These are phyloP conservation scores for Pythium pyrilobum DNA, from an alignment of 352 stramenopile species.

Conservation along the genomic window DNA sequence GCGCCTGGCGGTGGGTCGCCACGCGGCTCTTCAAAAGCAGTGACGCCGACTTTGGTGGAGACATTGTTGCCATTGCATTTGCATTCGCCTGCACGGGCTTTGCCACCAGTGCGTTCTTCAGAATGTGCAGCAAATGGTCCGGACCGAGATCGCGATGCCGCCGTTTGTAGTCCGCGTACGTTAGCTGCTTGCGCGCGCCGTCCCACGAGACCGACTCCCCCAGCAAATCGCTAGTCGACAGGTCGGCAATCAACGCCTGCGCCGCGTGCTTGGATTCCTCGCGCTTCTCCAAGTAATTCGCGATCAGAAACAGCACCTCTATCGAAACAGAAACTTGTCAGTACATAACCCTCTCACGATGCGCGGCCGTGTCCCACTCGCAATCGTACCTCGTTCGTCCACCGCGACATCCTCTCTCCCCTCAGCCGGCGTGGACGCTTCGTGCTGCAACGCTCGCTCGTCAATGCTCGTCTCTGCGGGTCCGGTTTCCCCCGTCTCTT, in stretches of 20 bases:
- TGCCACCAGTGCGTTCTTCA: constrained; percentile 19
- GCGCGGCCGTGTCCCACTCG: neutral
- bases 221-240: constrained; percentile 55
- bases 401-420: neutral
- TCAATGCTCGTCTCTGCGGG: neutral
- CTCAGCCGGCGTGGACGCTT: neutral
- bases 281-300: constrained; percentile 73
- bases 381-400: constrained; percentile 13
- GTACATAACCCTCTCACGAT: neutral
- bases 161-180: constrained; percentile 73
- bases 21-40: constrained; percentile 54
- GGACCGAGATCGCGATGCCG: constrained; percentile 67
- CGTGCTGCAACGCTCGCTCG: neutral
- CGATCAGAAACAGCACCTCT: constrained; percentile 85
- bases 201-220: constrained; percentile 58
- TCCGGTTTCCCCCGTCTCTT: neutral
- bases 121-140: constrained; percentile 53
- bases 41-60: constrained; percentile 22
- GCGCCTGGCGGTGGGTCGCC: constrained; percentile 21
- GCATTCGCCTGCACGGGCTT: constrained; percentile 2
- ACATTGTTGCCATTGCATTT: neutral
- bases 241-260: constrained; percentile 56
- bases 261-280: constrained; percentile 60
- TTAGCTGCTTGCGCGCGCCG: constrained; percentile 35
- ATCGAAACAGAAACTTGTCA: constrained; percentile 3